These are phyloP conservation scores for Monosporascus sp. DNA, from an alignment of 2,329 filamentous ascomycete species.

Conservation along the genomic window DNA sequence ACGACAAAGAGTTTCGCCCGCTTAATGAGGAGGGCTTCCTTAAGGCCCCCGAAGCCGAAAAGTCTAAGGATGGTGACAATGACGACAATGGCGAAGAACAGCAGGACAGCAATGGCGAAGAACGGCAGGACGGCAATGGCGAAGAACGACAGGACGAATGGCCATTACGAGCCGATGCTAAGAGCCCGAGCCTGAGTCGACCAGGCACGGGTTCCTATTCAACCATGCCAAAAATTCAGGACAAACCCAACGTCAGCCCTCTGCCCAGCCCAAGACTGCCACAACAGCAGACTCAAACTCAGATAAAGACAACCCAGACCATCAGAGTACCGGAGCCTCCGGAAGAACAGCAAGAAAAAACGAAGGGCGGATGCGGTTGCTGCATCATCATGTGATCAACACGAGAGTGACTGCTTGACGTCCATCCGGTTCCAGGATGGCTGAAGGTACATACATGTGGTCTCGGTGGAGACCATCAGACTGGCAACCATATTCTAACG, in stretches of 20 bases:
- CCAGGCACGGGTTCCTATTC: constrained; percentile 50
- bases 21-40: constrained; percentile 61
- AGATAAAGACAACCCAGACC: constrained; percentile 35
- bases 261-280: constrained; percentile 41
- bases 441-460: constrained; percentile 4
- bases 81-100: constrained; percentile 20
- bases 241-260: constrained; percentile 34
- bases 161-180: constrained; percentile 50
- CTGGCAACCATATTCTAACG: constrained; percentile 12
- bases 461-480: constrained; percentile 8
- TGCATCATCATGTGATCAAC: constrained; percentile 66
- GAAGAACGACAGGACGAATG: constrained; percentile 44
- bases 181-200: constrained; percentile 43
- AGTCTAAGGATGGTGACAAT: constrained; percentile 17
- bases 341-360: constrained; percentile 44
- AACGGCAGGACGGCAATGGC: constrained; percentile 24
- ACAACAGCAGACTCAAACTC: constrained; percentile 26
- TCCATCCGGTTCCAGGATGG: constrained; percentile 4
- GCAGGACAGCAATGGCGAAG: constrained; percentile 21
- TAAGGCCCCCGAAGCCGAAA: constrained; percentile 37
- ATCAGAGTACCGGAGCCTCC: constrained; percentile 45
- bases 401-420: constrained; percentile 8
- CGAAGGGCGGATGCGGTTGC: constrained; percentile 59
- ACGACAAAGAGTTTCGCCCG: constrained; percentile 82
- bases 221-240: constrained; percentile 56